Evolutionary conservation across 108 stramenopile species (phyloP).

Genomic region (Epithemia pelagica): DNA sequence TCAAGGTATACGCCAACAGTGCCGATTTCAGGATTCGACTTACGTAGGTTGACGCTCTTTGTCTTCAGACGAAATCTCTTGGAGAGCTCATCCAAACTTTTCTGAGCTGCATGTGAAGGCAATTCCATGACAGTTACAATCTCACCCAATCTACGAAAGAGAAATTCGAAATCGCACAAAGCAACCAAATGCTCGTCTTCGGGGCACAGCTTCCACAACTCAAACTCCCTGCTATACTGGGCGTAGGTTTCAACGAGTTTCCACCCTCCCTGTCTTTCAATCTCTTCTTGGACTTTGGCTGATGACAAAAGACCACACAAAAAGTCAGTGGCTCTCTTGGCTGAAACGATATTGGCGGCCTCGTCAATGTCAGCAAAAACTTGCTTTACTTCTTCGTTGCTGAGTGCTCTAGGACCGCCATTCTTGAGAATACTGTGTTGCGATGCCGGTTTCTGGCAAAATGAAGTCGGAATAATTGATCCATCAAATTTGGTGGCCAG

Average conservation of each 20-base stretch:
- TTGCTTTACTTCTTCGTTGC: neutral
- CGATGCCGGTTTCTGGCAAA: neutral
- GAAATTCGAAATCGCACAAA: neutral
- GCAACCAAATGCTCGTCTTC: conserved; percentile 9
- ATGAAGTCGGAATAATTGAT: neutral
- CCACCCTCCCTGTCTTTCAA: conserved; percentile 12
- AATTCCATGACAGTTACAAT: neutral
- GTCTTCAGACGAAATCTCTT: conserved; percentile 1
- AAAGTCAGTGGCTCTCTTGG: conserved; percentile 1
- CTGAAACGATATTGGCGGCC: neutral
- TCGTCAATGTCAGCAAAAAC: conserved; percentile 7
- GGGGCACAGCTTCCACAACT: neutral
- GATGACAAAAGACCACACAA: conserved; percentile 3
- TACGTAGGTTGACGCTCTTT: neutral
- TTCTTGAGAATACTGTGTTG: neutral
- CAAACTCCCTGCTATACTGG: neutral
- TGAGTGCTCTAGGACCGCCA: neutral
- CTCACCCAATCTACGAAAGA: neutral
- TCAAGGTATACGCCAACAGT: neutral
- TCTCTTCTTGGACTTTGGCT: neutral
- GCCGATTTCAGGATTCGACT: conserved; percentile 1
- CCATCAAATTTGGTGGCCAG: neutral
- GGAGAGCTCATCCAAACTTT: neutral
- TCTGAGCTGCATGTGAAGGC: neutral
- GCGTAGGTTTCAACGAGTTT: conserved; percentile 6